phyloP scores from a whole-genome alignment of 2,329 filamentous ascomycete genomes.

The Sporothrix globosa region DNA sequence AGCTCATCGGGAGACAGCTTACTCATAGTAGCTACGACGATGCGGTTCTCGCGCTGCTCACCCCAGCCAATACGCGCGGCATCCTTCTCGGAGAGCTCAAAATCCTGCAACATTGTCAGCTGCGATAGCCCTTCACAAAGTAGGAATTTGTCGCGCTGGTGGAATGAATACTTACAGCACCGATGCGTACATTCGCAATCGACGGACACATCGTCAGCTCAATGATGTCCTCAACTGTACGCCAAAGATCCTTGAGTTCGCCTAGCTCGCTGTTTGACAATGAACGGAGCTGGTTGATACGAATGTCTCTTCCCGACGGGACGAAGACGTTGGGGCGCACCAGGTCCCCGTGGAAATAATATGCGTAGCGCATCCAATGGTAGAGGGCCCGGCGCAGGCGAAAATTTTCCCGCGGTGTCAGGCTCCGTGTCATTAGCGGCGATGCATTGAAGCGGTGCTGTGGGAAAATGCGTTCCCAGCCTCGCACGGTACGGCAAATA shows the following conservation, averaged over 20 bases:
- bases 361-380: slow-evolving; percentile 59
- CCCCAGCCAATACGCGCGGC: slow-evolving; percentile 42
- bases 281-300: slow-evolving; percentile 50
- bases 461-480: slow-evolving; percentile 48
- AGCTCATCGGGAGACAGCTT: slow-evolving; percentile 57
- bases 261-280: slow-evolving; percentile 51
- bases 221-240: slow-evolving; percentile 51
- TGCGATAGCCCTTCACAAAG: neutral
- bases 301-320: slow-evolving; percentile 42
- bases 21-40: slow-evolving; percentile 46
- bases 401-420: slow-evolving; percentile 49
- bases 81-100: slow-evolving; percentile 37
- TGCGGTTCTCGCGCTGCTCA: slow-evolving; percentile 39
- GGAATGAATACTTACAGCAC: slow-evolving; percentile 41
- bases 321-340: slow-evolving; percentile 37
- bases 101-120: slow-evolving; percentile 34
- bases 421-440: slow-evolving; percentile 49
- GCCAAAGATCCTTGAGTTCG: slow-evolving; percentile 52
- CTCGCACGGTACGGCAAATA: slow-evolving; percentile 44
- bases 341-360: slow-evolving; percentile 55
- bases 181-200: slow-evolving; percentile 45
- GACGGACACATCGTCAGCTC: slow-evolving; percentile 53
- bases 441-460: slow-evolving; percentile 48
- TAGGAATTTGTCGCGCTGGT: neutral
- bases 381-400: slow-evolving; percentile 57